These are phyloP conservation scores for Uronychia binucleata DNA, from an alignment of 73 alveolate species.

Conservation along the genomic window DNA sequence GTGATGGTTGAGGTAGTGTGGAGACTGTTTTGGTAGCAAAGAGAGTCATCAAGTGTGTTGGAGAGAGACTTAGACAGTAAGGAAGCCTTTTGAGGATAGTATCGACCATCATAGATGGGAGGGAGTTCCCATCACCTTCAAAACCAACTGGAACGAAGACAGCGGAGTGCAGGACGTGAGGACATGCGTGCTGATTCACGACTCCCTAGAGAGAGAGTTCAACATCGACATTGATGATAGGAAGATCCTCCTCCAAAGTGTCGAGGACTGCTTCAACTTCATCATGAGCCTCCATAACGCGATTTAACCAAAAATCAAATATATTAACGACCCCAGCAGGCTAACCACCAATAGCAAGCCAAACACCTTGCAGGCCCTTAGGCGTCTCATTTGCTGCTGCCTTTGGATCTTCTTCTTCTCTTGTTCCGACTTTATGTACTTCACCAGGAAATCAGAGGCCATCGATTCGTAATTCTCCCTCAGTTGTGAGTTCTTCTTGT, in stretches of 20 bases:
- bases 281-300: constrained; percentile 48
- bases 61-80: constrained; percentile 82
- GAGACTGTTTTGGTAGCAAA: constrained; percentile 71
- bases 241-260: constrained; percentile 67
- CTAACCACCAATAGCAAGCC: neutral
- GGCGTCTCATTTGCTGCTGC: no score
- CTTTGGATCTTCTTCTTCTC: neutral
- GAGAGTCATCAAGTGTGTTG: constrained; percentile 82
- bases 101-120: constrained; percentile 79
- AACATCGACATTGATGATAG: constrained; percentile 86
- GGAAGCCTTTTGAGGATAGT: constrained; percentile 18
- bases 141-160: constrained; percentile 83
- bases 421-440: neutral
- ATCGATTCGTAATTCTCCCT: neutral
- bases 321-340: neutral
- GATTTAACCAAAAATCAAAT: constrained; percentile 6
- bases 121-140: constrained; percentile 84
- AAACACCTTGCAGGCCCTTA: neutral
- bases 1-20: no score
- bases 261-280: constrained; percentile 70
- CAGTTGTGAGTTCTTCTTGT: neutral
- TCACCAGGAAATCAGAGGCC: neutral
- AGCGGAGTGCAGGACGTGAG: constrained; percentile 77
- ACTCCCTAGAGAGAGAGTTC: constrained; percentile 90
- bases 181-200: constrained; percentile 85